Evolutionary conservation across 2,329 filamentous ascomycete genomes (phyloP).

Genomic region (Magnaporthales sp.): DNA sequence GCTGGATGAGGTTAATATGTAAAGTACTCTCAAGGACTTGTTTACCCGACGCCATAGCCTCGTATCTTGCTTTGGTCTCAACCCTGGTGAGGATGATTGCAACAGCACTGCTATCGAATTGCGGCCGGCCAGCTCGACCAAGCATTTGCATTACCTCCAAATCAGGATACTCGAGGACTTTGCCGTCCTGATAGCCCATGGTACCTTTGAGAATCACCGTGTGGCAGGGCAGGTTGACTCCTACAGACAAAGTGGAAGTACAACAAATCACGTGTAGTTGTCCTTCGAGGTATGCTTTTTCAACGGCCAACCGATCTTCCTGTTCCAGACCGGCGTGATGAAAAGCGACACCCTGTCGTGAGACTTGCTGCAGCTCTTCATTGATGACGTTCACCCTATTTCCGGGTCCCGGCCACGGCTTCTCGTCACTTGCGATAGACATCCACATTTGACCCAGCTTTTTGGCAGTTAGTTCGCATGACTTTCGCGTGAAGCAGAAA

Average conservation of each 20-base stretch:
- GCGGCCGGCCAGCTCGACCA: conserved; percentile 72
- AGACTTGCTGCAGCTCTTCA: conserved; percentile 46
- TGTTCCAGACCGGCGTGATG: conserved; percentile 70
- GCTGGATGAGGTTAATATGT: conserved; percentile 72
- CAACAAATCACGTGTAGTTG: conserved; percentile 78
- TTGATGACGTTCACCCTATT: conserved; percentile 42
- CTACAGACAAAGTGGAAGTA: conserved; percentile 76
- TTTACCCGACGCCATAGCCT: conserved; percentile 64
- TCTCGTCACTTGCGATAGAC: conserved; percentile 33
- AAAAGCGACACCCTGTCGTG: conserved; percentile 58
- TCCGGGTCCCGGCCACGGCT: conserved; percentile 55
- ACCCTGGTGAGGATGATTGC: conserved; percentile 72
- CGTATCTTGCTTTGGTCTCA: conserved; percentile 57
- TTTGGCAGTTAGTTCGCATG: conserved; percentile 59
- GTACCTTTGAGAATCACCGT: conserved; percentile 80
- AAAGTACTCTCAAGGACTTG: conserved; percentile 70
- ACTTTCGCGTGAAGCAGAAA: conserved; percentile 72
- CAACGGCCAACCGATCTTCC: conserved; percentile 56
- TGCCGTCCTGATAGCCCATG: conserved; percentile 51
- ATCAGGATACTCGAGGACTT: conserved; percentile 64
- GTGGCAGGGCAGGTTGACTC: conserved; percentile 76
- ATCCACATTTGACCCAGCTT: conserved; percentile 58
- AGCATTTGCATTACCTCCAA: conserved; percentile 89
- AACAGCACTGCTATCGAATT: conserved; percentile 68
- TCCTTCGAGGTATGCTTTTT: conserved; percentile 59